phyloP scores from a whole-genome alignment of 805 yeast genomes.

The Zygoascus biomembranicola region DNA sequence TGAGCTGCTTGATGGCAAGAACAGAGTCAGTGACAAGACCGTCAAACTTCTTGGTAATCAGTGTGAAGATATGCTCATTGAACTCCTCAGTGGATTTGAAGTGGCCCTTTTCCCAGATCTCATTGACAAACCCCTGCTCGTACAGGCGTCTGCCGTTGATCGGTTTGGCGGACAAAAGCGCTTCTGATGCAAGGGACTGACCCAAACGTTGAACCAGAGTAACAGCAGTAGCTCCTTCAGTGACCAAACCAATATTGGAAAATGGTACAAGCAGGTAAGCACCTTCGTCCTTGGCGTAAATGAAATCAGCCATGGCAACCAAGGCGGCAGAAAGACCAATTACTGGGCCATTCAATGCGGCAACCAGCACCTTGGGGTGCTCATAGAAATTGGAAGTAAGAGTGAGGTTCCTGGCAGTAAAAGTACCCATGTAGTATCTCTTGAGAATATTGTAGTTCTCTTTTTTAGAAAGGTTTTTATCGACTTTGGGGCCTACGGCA shows the following conservation, averaged over 20 bases:
- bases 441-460: slow-evolving; percentile 13
- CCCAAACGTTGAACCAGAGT: slow-evolving; percentile 67
- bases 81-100: slow-evolving; percentile 38
- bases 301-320: slow-evolving; percentile 66
- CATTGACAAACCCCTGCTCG: slow-evolving; percentile 53
- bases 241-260: slow-evolving; percentile 71
- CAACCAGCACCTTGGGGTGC: slow-evolving; percentile 62
- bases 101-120: slow-evolving; percentile 35
- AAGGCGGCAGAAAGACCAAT: slow-evolving; percentile 71
- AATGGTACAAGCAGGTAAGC: slow-evolving; percentile 65
- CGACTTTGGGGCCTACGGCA: slow-evolving; percentile 6
- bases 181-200: slow-evolving; percentile 62
- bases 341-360: slow-evolving; percentile 81
- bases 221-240: slow-evolving; percentile 71
- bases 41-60: slow-evolving; percentile 32
- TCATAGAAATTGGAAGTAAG: slow-evolving; percentile 59
- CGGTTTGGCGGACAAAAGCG: slow-evolving; percentile 60
- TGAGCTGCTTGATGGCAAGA: slow-evolving; percentile 37
- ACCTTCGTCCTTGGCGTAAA: slow-evolving; percentile 49
- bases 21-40: slow-evolving; percentile 41
- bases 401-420: slow-evolving; percentile 63
- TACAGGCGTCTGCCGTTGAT: slow-evolving; percentile 50
- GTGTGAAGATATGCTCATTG: slow-evolving; percentile 36
- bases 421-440: slow-evolving; percentile 43
- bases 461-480: slow-evolving; percentile 3